Evolutionary conservation across 2,329 filamentous ascomycete genomes (phyloP), one percentile per base, ranked within the genome.

Genomic region (Aspergillus ruber): DNA sequence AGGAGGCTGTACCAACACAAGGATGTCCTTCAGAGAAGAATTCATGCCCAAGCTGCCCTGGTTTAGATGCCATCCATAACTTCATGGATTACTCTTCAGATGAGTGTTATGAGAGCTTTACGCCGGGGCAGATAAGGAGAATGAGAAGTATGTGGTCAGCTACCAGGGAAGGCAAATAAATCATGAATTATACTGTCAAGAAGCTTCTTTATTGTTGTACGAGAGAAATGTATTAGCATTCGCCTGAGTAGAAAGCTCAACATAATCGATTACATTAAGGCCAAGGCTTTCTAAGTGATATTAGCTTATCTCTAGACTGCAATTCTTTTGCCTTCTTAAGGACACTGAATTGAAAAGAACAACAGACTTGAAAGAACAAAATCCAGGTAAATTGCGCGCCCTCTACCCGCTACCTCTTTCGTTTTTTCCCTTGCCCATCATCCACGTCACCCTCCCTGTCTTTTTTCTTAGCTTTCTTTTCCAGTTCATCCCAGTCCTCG

Each of bases 401-500:
- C 17, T 54, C 57, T 54, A 85, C 42, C 15, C 17, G 54, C 57
- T 54, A 85, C 42, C 85, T 79, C 69, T 91, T 90, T 62, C 87
- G 83, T 71, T 90, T 89, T 74, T 84, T 88, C 3, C 85, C 72
- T 41, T 64, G 72, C 27, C 82, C 80, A 45, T 80, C 77, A 18
- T 78, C 73, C 20, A 74, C 54, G 2, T 71, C 72, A 43, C 69
- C 70, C 54, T 84, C 80, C 52, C 75, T 72, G 58, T 84, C 81
- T 65, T 83, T 82, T 66, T 72, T 77, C 60, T 77, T 79, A 1
- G 81, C 90, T 76, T 95, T 95, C 69, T 85, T 84, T 74, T 96
- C 91, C 50, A 96, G 67, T 69, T 94, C 90, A 65, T 97, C 90
- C 91, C 91, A 96, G 63, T 94, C 88, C 66, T 96, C 86, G 43